Conservation (phyloP, 495 filamentous ascomycete genomes). For the Clohesyomyces aquaticus region DNA sequence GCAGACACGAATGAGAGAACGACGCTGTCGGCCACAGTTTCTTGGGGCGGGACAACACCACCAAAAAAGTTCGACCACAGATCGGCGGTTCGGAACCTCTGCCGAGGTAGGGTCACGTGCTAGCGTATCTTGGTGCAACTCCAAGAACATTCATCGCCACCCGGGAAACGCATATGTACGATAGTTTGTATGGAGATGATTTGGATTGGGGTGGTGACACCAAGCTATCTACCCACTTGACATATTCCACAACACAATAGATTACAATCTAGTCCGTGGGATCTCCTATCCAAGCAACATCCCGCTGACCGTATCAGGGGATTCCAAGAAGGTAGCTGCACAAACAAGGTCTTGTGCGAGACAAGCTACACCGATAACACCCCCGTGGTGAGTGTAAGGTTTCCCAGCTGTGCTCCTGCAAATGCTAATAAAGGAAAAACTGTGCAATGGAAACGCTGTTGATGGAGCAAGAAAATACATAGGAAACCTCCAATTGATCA, state of each 20-base stretch:
- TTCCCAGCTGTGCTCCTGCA: conserved; percentile 29
- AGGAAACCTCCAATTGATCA: no score
- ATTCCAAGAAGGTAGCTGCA: background rate
- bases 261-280: background rate
- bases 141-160: no score
- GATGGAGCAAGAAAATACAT: background rate
- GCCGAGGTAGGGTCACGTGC: conserved; percentile 14
- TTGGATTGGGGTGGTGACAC: background rate
- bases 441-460: conserved; percentile 5
- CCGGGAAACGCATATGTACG: no score
- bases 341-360: conserved; percentile 3
- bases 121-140: background rate
- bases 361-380: conserved; percentile 19
- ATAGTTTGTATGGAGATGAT: no score
- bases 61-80: conserved; percentile 19
- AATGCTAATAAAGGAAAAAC: conserved; percentile 25
- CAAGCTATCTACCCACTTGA: background rate
- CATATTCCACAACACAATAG: background rate
- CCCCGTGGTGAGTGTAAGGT: conserved; percentile 13
- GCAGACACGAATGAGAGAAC: conserved; percentile 14
- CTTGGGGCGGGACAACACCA: background rate
- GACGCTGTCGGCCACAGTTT: conserved; percentile 14
- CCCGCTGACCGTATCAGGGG: background rate
- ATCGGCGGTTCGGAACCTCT: conserved; percentile 26
- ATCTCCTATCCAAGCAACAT: background rate